Base-by-base conservation (phyloP, 306 rosid species). In the Oxytropis ochrocephala region DNA sequence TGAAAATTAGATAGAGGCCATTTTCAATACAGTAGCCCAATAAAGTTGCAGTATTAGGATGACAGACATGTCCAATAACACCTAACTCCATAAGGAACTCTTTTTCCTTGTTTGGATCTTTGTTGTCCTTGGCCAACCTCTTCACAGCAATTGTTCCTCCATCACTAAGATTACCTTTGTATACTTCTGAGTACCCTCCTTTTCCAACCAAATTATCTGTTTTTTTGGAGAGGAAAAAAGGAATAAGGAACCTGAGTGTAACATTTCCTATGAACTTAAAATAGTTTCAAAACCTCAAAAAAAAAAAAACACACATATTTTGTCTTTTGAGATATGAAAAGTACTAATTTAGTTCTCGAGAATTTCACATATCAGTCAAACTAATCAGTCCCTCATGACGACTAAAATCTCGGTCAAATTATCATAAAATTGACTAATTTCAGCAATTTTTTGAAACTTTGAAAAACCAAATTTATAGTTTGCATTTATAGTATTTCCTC, bases 111-210 rank as follows among this genome's bases (percentile, higher is more conserved):
- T 82, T 87, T 24, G 89, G 85, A 64, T 90, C 79, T 17, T 76
- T 88, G 88, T 87, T 85, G 87, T 88, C 92, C 78, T 80, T 88
- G 32, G 98, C 82, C 71, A 94, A 82, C 61, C 91, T 85, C 85
- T 94, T 94, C 84, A 90, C 97, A 5, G 97, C 98, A 38, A 94
- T 90, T 51, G 67, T 62, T 73, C 64, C 8, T 57, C 95, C 96
- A 78, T 87, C 79, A 46, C 70, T 46, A 70, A 88, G 82, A 61
- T 82, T 84, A 36, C 97, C 98, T 81, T 67, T 88, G 70, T 90
- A 94, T 39, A 94, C 98, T 64, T 90, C 98, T 5, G 97, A 90
- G 74, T 94, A 94, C 35, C 97, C 98, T 16, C 98, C 98, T 61
- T 84, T 62, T 30, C 98, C 98, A 8, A 83, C 96, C 60, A 94